A percentile compares a stretch with the other conserved stretches of the same genome.
phyloP scores from a whole-genome alignment of 164 flowering plant genomes.

The Stephania yunnanensis region DNA sequence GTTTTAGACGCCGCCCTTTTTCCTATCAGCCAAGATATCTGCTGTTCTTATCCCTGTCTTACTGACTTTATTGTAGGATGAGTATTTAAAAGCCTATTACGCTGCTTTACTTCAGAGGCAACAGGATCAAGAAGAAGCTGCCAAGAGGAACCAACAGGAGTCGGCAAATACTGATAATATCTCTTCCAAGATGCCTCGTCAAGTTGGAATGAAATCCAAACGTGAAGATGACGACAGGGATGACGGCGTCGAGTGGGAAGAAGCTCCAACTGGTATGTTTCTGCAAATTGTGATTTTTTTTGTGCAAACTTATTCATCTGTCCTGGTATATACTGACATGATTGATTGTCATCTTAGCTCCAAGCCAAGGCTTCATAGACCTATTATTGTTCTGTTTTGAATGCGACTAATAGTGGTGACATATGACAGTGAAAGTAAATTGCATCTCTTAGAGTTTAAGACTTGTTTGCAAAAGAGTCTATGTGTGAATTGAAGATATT shows the following conservation, averaged over 20 bases:
- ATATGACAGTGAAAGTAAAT: neutral
- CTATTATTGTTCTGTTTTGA: neutral
- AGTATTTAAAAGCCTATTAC: conserved; percentile 85
- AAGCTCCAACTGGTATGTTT: conserved; percentile 49
- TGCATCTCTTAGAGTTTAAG: neutral
- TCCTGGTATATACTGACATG: neutral
- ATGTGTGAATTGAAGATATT: neutral
- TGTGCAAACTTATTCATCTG: neutral
- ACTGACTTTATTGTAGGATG: conserved; percentile 45
- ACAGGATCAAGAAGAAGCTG: conserved; percentile 49
- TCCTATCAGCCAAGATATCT: neutral
- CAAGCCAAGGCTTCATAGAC: too few species aligned
- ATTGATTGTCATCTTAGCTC: neutral
- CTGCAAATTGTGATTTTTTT: neutral
- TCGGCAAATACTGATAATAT: conserved; percentile 18
- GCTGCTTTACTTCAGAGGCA: conserved; percentile 63
- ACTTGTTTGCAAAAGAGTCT: neutral
- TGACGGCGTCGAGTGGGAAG: conserved; percentile 87
- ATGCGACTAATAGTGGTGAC: neutral
- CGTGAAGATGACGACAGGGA: conserved; percentile 57
- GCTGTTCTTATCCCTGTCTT: neutral
- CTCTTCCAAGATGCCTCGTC: conserved; percentile 36
- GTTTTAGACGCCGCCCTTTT: neutral
- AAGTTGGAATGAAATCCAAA: conserved; percentile 76
- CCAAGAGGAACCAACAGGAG: conserved; percentile 35